These are phyloP conservation scores for Mallotus japonicus DNA, from an alignment of 441 rosid species.

Conservation along the genomic window DNA sequence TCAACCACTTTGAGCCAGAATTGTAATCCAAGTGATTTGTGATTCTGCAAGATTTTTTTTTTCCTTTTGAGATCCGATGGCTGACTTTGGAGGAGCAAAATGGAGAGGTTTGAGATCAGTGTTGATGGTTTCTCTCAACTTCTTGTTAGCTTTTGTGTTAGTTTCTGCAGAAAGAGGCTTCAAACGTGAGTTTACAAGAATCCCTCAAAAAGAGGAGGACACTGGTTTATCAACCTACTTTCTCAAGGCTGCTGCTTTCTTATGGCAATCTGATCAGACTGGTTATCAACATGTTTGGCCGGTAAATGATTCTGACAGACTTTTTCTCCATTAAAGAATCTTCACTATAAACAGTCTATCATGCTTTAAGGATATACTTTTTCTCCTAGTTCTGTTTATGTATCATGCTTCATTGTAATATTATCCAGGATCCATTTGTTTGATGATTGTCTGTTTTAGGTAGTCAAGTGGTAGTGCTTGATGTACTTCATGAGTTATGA, in stretches of 20 bases:
- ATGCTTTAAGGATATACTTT: no score
- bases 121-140: conserved; percentile 27
- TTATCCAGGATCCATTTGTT: neutral
- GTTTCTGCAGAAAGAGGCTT: conserved; percentile 62
- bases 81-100: conserved; percentile 36
- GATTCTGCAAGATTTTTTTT: no score
- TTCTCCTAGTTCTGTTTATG: no score
- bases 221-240: conserved; percentile 36
- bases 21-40: neutral
- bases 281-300: conserved; percentile 89
- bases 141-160: conserved; percentile 43
- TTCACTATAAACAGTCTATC: no score
- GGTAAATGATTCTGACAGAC: conserved; percentile 35
- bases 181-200: conserved; percentile 28
- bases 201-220: conserved; percentile 24
- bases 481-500: no score
- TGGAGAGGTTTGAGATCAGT: conserved; percentile 41
- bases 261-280: conserved; percentile 55
- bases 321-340: neutral
- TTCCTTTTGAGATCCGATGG: conserved; percentile 15
- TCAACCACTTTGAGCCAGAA: no score
- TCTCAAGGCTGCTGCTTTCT: conserved; percentile 41
- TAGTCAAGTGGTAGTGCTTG: no score
- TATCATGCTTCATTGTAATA: neutral
- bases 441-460: neutral